phyloP scores from a whole-genome alignment of 345 rosid species.

The Pistacia atlantica region DNA sequence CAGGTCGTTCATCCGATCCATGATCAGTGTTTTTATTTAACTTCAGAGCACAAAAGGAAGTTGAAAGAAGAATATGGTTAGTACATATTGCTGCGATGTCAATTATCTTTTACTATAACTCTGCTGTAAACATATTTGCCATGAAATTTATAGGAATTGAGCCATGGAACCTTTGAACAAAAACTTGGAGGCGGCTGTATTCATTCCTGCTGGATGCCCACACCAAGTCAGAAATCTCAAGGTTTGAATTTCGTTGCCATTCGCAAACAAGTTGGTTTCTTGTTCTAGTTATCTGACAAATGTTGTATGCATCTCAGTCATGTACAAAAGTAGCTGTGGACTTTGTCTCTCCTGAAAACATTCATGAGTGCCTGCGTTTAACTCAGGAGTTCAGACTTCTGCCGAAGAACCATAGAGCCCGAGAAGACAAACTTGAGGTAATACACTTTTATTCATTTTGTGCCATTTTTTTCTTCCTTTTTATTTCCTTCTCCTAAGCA shows the following conservation, averaged over 20 bases:
- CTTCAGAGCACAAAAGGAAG: slow-evolving; percentile 65
- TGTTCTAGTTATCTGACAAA: not conserved
- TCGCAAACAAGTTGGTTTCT: not conserved
- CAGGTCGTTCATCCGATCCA: slow-evolving; percentile 85
- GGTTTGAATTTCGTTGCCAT: slow-evolving; percentile 39
- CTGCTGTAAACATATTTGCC: not conserved
- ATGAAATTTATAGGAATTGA: slow-evolving; percentile 56
- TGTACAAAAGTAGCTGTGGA: slow-evolving; percentile 94
- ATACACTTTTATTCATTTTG: not conserved
- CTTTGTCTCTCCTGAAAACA: slow-evolving; percentile 89
- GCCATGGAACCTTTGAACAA: slow-evolving; percentile 92
- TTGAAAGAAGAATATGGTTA: slow-evolving; percentile 81
- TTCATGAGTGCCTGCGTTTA: slow-evolving; percentile 69
- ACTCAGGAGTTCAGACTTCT: slow-evolving; percentile 87
- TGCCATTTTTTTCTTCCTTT: not conserved
- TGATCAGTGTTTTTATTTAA: slow-evolving; percentile 79
- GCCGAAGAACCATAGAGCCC: slow-evolving; percentile 74
- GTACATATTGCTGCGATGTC: slow-evolving; percentile 6
- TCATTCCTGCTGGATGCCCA: slow-evolving; percentile 96
- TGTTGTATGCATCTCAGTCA: slow-evolving; percentile 41
- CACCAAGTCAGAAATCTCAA: slow-evolving; percentile 96
- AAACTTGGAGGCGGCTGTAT: slow-evolving; percentile 85
- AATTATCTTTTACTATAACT: not conserved
- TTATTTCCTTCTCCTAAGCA: not conserved
- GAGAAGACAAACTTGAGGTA: slow-evolving; percentile 98